Conservation (phyloP, 2,329 filamentous ascomycete species). For the Verticillium zaregamsianum region DNA sequence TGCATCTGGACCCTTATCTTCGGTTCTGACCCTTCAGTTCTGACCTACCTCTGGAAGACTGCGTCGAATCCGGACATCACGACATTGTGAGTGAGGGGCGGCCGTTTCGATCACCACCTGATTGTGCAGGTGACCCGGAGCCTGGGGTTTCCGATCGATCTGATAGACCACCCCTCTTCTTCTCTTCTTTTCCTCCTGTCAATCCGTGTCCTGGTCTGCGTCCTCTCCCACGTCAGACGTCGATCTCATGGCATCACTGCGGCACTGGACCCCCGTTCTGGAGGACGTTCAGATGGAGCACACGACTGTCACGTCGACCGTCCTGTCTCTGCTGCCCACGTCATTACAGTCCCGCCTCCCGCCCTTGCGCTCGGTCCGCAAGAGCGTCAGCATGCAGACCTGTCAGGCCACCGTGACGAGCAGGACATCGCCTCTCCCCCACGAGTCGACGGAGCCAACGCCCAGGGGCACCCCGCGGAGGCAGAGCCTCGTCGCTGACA, state of each 20-base stretch:
- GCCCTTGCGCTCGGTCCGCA: constrained; percentile 43
- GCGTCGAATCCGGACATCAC: background rate
- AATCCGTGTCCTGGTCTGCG: background rate
- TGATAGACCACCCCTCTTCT: background rate
- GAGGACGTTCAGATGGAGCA: constrained; percentile 25
- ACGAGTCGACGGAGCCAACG: background rate
- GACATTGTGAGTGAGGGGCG: background rate
- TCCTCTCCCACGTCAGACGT: background rate
- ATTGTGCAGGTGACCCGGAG: background rate
- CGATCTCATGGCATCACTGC: constrained; percentile 10
- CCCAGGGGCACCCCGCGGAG: background rate
- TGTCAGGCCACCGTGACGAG: constrained; percentile 6
- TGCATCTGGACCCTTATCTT: background rate
- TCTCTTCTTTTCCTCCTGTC: background rate
- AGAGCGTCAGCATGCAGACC: constrained; percentile 28
- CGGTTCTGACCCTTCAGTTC: background rate
- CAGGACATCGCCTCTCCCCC: background rate
- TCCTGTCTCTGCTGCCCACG: constrained; percentile 50
- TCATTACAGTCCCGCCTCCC: constrained; percentile 48
- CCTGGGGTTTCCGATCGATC: background rate
- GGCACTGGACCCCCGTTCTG: constrained; percentile 15
- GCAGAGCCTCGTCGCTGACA: background rate
- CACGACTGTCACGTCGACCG: constrained; percentile 35
- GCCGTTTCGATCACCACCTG: background rate
- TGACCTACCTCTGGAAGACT: background rate